phyloP scores from a whole-genome alignment of 768 basidiomycete species.

The Boletus pseudopeckii region DNA sequence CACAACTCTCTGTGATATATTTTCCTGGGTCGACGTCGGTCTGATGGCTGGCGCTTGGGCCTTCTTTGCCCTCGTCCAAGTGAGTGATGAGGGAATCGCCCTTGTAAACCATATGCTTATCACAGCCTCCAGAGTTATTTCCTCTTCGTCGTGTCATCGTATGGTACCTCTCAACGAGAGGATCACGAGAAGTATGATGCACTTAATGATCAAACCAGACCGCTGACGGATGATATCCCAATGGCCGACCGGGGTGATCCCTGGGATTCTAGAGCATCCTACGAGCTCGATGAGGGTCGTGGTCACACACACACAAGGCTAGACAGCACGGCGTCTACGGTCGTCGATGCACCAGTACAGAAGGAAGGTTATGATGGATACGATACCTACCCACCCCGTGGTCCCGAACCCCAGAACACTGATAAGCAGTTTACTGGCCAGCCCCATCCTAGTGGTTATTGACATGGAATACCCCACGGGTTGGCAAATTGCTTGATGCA shows the following conservation, averaged over 20 bases:
- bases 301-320: constrained; percentile 50
- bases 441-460: constrained; percentile 49
- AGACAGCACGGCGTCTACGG: constrained; percentile 58
- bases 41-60: constrained; percentile 90
- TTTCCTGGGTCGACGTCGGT: constrained; percentile 90
- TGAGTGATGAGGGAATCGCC: constrained; percentile 32
- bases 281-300: constrained; percentile 33
- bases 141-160: constrained; percentile 52
- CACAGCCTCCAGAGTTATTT: constrained; percentile 44
- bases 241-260: constrained; percentile 62
- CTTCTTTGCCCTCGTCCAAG: constrained; percentile 73
- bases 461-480: constrained; percentile 1
- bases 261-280: constrained; percentile 64
- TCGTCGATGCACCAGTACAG: constrained; percentile 48
- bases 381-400: constrained; percentile 27
- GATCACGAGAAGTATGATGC: constrained; percentile 81
- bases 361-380: constrained; percentile 38
- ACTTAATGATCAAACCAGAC: constrained; percentile 56
- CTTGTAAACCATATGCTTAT: constrained; percentile 1
- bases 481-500: neutral
- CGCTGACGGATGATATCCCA: constrained; percentile 56
- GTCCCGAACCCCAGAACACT: constrained; percentile 31
- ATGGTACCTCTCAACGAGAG: constrained; percentile 67
- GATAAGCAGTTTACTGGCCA: constrained; percentile 28
- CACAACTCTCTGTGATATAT: constrained; percentile 78